Conservation (phyloP, 306 rosid genomes). For the Fragaria nilgerrensis region DNA sequence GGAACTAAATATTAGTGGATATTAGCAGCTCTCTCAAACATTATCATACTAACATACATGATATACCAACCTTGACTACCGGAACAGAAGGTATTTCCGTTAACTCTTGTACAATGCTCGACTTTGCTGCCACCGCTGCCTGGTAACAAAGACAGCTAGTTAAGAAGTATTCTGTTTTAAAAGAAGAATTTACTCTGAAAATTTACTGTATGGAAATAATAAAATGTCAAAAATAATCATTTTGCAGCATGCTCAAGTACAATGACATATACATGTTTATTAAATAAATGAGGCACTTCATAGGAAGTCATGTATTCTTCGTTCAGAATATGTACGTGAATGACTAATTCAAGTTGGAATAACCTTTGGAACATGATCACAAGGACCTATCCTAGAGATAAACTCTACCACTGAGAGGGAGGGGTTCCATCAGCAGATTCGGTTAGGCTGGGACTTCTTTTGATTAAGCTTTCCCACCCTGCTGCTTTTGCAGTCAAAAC, state of each 20-base stretch:
- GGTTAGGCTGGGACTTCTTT: background rate
- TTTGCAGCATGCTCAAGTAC: background rate
- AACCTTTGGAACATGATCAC: background rate
- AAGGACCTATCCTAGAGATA: background rate
- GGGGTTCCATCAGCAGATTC: background rate
- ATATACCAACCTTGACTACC: conserved; percentile 53
- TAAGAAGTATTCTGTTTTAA: background rate
- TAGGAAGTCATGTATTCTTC: background rate
- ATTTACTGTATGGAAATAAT: background rate
- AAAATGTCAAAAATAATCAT: background rate
- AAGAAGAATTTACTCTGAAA: background rate
- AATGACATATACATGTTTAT: background rate
- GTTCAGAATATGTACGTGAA: background rate
- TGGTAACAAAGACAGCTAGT: conserved; percentile 33
- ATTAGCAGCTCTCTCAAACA: background rate
- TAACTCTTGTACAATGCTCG: conserved; percentile 52
- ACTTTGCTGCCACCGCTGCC: conserved; percentile 76
- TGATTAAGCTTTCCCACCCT: background rate
- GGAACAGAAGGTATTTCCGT: conserved; percentile 59
- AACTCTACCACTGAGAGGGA: background rate
- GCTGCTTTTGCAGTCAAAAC: background rate
- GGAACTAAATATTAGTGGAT: background rate
- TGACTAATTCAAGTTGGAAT: background rate
- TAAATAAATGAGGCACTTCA: background rate
- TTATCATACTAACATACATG: background rate